Evolutionary conservation across 2,329 filamentous ascomycete genomes (phyloP).

Genomic region (Aureobasidium zeae): DNA sequence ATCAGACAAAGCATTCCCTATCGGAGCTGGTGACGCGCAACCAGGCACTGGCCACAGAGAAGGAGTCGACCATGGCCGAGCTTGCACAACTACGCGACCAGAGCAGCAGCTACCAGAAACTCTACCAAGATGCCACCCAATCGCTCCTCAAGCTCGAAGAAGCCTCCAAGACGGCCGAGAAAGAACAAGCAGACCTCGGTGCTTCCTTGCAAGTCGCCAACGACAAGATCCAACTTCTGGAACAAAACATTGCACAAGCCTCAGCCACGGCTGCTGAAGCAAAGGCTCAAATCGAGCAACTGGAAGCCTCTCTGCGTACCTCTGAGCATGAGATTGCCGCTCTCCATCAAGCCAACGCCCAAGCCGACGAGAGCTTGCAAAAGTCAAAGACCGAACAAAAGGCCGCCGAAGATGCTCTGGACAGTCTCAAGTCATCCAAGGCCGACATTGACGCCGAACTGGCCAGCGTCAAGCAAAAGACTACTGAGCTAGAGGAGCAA

Average conservation of each 20-base stretch:
- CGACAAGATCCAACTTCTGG: constrained; percentile 8
- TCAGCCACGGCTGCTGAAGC: constrained; percentile 7
- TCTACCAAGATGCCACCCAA: constrained; percentile 4
- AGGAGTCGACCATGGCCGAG: background rate
- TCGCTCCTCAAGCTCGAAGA: constrained; percentile 8
- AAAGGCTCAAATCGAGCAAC: constrained; percentile 6
- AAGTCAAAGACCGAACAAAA: constrained; percentile 6
- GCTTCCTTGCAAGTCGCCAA: constrained; percentile 7
- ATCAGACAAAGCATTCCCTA: constrained; percentile 17
- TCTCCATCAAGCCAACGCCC: constrained; percentile 10
- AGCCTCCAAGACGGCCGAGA: background rate
- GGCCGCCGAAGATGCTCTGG: constrained; percentile 6
- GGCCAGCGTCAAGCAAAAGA: constrained; percentile 8
- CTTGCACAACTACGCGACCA: constrained; percentile 3
- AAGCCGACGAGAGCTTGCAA: constrained; percentile 6
- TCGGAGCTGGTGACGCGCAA: constrained; percentile 5
- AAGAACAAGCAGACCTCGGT: constrained; percentile 4
- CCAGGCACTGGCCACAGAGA: constrained; percentile 5
- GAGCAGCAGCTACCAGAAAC: constrained; percentile 1
- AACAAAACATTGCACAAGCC: constrained; percentile 3
- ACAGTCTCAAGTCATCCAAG: constrained; percentile 8
- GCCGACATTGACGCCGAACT: constrained; percentile 6
- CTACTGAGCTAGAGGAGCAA: constrained; percentile 17
- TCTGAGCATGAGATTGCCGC: background rate
- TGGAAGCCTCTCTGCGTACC: background rate